These are phyloP conservation scores for Apiotrichum montevideense DNA, from an alignment of 1,284 basidiomycete species.

Conservation along the genomic window DNA sequence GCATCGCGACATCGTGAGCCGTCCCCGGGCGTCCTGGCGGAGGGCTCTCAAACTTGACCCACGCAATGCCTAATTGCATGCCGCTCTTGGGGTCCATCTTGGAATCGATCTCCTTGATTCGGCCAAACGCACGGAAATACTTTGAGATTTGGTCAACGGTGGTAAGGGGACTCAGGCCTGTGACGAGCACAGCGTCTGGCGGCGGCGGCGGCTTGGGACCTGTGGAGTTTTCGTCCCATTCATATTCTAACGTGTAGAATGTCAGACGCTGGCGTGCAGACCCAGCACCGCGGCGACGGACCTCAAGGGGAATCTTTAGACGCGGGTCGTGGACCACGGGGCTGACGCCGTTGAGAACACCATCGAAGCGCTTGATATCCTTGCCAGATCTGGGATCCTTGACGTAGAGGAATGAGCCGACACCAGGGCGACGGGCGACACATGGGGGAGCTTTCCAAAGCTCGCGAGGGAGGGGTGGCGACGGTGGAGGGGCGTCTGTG, in stretches of 20 bases:
- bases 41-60: constrained; percentile 58
- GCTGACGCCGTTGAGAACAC: constrained; percentile 24
- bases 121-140: constrained; percentile 64
- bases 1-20: constrained; percentile 42
- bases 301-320: constrained; percentile 15
- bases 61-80: constrained; percentile 73
- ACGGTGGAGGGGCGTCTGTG: constrained; percentile 24
- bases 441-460: constrained; percentile 22
- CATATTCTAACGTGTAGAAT: constrained; percentile 29
- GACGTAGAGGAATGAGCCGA: constrained; percentile 27
- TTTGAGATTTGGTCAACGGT: constrained; percentile 61
- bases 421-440: constrained; percentile 21
- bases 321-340: constrained; percentile 33
- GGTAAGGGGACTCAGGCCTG: constrained; percentile 65
- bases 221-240: constrained; percentile 68
- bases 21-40: constrained; percentile 23
- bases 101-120: constrained; percentile 64
- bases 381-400: constrained; percentile 17
- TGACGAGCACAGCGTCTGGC: constrained; percentile 61
- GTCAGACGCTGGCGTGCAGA: constrained; percentile 26
- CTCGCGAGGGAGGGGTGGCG: constrained; percentile 1
- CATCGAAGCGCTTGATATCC: constrained; percentile 35
- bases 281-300: constrained; percentile 26
- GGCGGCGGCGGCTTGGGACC: constrained; percentile 67
- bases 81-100: constrained; percentile 77